phyloP scores from a whole-genome alignment of 768 basidiomycete species.

The Auricularia sp. region DNA sequence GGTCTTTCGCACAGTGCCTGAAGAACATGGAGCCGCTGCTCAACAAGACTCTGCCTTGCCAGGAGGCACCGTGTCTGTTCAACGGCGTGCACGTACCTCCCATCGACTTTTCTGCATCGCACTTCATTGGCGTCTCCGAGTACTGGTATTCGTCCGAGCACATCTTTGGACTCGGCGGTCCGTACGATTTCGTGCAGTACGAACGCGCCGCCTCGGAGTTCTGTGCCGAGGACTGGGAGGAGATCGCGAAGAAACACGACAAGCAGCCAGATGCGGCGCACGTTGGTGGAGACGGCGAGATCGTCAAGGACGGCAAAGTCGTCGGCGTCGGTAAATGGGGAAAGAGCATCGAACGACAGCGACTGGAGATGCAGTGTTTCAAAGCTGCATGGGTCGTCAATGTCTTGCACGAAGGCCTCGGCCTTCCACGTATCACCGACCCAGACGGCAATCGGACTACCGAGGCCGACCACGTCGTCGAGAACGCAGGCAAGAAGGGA shows the following conservation, averaged over 20 bases:
- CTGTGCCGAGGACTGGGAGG: constrained; percentile 70
- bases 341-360: constrained; percentile 64
- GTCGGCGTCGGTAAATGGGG: constrained; percentile 63
- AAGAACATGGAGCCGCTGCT: constrained; percentile 61
- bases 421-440: constrained; percentile 86
- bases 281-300: constrained; percentile 56
- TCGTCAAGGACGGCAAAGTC: constrained; percentile 46
- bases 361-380: constrained; percentile 97
- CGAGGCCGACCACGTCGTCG: constrained; percentile 47
- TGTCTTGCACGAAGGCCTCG: constrained; percentile 91
- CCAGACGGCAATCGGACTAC: constrained; percentile 68
- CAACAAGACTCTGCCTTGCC: constrained; percentile 76
- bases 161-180: constrained; percentile 86
- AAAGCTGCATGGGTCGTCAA: constrained; percentile 98
- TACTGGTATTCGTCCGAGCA: constrained; percentile 99
- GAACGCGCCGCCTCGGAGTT: constrained; percentile 85
- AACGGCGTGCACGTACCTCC: constrained; percentile 88
- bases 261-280: constrained; percentile 34
- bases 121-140: constrained; percentile 95
- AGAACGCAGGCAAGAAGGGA: constrained; percentile 74
- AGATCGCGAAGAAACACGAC: constrained; percentile 59
- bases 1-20: constrained; percentile 82
- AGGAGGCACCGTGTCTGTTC: constrained; percentile 81
- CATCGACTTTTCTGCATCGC: constrained; percentile 87
- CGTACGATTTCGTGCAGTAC: constrained; percentile 94